phyloP scores from a whole-genome alignment of 164 flowering plant species.

The Akebia trifoliata region DNA sequence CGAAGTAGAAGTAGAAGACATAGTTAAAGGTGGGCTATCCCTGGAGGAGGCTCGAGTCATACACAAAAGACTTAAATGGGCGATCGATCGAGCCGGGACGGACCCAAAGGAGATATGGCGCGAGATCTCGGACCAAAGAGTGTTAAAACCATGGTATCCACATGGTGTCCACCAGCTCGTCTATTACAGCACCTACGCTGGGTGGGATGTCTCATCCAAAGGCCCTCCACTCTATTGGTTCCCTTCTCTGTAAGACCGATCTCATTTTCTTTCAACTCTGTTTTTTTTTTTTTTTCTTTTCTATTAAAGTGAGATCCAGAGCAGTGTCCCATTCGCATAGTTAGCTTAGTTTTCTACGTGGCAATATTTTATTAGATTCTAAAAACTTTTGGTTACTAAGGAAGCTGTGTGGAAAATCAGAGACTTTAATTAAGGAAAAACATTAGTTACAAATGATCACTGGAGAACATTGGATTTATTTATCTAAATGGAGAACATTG shows the following conservation, averaged over 20 bases:
- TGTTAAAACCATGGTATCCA: constrained; percentile 70
- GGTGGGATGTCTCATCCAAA: constrained; percentile 47
- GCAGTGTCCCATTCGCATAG: neutral
- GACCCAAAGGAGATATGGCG: constrained; percentile 53
- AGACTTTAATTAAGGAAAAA: no score
- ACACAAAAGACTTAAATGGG: constrained; percentile 25
- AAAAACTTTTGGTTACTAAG: no score
- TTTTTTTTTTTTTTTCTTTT: neutral
- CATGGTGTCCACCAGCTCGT: constrained; percentile 72
- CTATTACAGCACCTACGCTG: constrained; percentile 61
- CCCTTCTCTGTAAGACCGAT: constrained; percentile 64
- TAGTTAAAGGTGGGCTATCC: constrained; percentile 43
- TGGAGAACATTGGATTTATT: no score
- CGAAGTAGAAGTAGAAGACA: constrained; percentile 49
- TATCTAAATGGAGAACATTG: no score
- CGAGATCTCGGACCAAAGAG: constrained; percentile 31
- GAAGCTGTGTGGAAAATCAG: no score
- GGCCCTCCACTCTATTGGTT: constrained; percentile 93
- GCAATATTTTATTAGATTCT: no score
- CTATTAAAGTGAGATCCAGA: neutral
- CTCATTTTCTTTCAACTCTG: neutral
- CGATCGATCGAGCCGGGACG: constrained; percentile 14
- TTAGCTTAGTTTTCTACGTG: no score
- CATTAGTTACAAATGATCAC: no score
- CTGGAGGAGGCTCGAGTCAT: constrained; percentile 46